Conservation (phyloP, 352 stramenopile species). For the Aphanomyces cochlioides region DNA sequence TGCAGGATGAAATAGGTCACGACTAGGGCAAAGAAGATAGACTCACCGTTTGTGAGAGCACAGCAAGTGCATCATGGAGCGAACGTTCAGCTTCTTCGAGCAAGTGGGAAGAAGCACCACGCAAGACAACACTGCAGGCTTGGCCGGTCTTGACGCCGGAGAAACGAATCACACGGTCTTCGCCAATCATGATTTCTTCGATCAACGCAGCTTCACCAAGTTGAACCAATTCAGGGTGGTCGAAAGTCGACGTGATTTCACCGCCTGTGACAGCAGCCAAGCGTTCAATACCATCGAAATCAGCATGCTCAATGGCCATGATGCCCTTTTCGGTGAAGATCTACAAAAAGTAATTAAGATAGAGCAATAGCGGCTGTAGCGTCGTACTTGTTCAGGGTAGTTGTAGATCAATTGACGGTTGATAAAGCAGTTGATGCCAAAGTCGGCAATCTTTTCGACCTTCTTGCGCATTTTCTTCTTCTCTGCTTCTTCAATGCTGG, state of each 20-base stretch:
- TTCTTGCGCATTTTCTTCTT: constrained; percentile 99
- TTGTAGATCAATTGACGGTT: constrained; percentile 99
- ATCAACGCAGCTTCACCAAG: constrained; percentile 97
- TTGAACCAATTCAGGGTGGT: constrained; percentile 94
- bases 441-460: constrained; percentile 96
- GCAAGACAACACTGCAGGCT: constrained; percentile 93
- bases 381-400: constrained; percentile 89
- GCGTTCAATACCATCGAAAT: constrained; percentile 99
- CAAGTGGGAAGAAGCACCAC: constrained; percentile 93
- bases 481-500: constrained; percentile 98
- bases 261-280: constrained; percentile 94
- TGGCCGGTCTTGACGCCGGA: constrained; percentile 95
- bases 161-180: constrained; percentile 96
- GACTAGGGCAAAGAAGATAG: neutral
- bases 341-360: constrained; percentile 14
- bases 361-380: neutral
- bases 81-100: constrained; percentile 99
- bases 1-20: neutral
- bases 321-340: constrained; percentile 98
- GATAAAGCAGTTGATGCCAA: constrained; percentile 99
- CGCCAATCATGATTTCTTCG: constrained; percentile 99
- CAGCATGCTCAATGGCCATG: constrained; percentile 99
- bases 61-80: constrained; percentile 97
- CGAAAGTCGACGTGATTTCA: constrained; percentile 97
- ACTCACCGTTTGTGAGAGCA: constrained; percentile 91